A percentile compares a stretch with the other conserved stretches of the same genome.
Evolutionary conservation across 495 filamentous ascomycete species (phyloP).

Genomic region (Thermochaetoides thermophila): DNA sequence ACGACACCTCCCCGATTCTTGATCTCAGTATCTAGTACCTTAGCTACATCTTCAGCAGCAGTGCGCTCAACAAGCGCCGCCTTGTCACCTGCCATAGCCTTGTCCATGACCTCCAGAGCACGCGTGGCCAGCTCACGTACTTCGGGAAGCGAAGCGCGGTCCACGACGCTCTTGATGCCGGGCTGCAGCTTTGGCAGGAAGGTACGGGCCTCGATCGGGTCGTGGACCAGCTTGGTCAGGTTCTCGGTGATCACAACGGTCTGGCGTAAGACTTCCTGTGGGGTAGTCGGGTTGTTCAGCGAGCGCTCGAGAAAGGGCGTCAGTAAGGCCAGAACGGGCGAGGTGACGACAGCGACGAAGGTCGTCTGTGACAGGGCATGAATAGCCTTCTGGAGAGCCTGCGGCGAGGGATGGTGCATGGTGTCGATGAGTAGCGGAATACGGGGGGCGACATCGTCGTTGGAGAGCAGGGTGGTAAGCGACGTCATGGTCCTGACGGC

Average conservation of each 20-base stretch:
- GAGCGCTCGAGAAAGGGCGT: conserved; percentile 90
- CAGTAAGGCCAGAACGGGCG: conserved; percentile 92
- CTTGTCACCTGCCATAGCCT: conserved; percentile 70
- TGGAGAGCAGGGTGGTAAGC: conserved; percentile 78
- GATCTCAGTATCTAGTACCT: conserved; percentile 58
- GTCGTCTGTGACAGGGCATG: conserved; percentile 97
- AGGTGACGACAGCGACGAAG: conserved; percentile 92
- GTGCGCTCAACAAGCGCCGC: conserved; percentile 49
- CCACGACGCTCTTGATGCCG: conserved; percentile 76
- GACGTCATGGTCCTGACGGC: conserved; percentile 81
- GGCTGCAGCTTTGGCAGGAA: conserved; percentile 94
- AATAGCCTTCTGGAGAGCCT: conserved; percentile 84
- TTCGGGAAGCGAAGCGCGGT: conserved; percentile 83
- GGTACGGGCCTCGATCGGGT: conserved; percentile 86
- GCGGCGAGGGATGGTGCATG: conserved; percentile 86
- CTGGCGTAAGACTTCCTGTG: conserved; percentile 89
- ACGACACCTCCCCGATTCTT: conserved; percentile 49
- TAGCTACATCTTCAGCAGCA: conserved; percentile 61
- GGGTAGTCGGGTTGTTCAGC: conserved; percentile 75
- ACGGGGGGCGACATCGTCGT: conserved; percentile 89
- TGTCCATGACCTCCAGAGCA: conserved; percentile 76
- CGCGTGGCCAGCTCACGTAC: conserved; percentile 80
- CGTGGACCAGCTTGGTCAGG: conserved; percentile 94
- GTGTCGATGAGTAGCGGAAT: conserved; percentile 88
- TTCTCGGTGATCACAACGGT: conserved; percentile 98